A percentile compares a stretch with the other conserved stretches of the same genome.
These are phyloP conservation scores for Fusarium falciforme DNA, from an alignment of 2,329 filamentous ascomycete genomes.

Conservation along the genomic window DNA sequence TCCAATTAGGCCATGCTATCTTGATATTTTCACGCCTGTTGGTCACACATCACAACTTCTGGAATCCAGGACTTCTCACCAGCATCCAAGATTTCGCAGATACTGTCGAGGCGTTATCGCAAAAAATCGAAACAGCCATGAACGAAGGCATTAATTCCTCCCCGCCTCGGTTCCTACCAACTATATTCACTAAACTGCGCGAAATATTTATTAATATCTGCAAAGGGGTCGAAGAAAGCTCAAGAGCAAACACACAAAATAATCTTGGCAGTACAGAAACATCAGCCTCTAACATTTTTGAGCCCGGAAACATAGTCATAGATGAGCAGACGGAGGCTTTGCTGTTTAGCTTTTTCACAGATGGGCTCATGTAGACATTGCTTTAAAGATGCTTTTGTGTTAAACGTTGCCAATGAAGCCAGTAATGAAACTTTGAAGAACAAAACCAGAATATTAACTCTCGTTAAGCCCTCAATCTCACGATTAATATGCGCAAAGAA, in stretches of 20 bases:
- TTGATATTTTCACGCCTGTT: conserved; percentile 16
- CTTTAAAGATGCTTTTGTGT: not conserved
- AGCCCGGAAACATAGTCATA: not conserved
- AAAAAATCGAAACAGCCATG: conserved; percentile 8
- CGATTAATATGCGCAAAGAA: not conserved
- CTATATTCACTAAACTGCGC: not conserved
- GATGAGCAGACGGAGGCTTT: conserved; percentile 1
- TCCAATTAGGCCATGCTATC: conserved; percentile 15
- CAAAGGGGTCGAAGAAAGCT: conserved; percentile 1
- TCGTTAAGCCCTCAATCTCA: not conserved
- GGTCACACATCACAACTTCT: conserved; percentile 9
- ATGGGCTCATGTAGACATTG: not conserved
- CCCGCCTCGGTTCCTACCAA: not conserved
- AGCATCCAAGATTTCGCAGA: conserved; percentile 4
- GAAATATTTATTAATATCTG: conserved; percentile 3
- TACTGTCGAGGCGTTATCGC: not conserved
- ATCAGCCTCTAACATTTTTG: not conserved
- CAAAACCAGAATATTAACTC: not conserved
- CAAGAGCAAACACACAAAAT: not conserved
- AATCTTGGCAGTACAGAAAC: not conserved
- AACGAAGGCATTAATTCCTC: not conserved
- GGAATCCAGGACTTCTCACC: conserved; percentile 7
- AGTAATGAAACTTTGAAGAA: not conserved
- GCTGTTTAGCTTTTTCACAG: not conserved
- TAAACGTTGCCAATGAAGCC: too few relatives aligned